Evolutionary conservation across 1,139 yeast genomes (phyloP).

Genomic region (Pichia kudriavzevii): DNA sequence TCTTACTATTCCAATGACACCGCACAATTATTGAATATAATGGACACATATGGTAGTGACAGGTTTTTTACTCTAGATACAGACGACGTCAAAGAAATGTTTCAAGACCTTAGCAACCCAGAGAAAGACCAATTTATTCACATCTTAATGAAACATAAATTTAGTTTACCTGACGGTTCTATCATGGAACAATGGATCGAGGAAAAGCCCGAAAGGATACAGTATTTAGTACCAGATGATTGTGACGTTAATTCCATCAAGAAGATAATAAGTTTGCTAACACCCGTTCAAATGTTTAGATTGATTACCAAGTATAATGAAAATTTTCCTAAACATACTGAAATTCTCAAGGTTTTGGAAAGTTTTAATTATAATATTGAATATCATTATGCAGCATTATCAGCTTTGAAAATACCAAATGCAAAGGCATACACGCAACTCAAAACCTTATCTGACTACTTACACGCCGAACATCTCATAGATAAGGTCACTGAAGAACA

Average conservation of each 20-base stretch:
- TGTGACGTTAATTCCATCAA: neutral
- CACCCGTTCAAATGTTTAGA: constrained; percentile 3
- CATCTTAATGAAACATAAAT: constrained; percentile 1
- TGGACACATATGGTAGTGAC: neutral
- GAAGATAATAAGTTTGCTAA: neutral
- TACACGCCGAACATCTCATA: neutral
- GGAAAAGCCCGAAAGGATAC: constrained; percentile 1
- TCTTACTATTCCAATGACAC: too few relatives aligned
- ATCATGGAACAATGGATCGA: neutral
- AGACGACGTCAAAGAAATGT: neutral
- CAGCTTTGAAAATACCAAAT: too few relatives aligned
- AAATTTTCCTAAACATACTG: neutral
- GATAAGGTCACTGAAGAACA: neutral
- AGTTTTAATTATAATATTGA: constrained; percentile 3
- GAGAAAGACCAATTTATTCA: neutral
- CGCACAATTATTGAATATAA: too few relatives aligned
- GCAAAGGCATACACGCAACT: too few relatives aligned
- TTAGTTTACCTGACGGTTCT: neutral
- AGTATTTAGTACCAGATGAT: neutral
- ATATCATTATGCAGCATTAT: constrained; percentile 3
- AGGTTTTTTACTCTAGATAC: neutral
- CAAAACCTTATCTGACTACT: too few relatives aligned
- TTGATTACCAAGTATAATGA: neutral
- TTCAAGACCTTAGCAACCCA: neutral
- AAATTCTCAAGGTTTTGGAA: neutral